Evolutionary conservation across 139 green algal genomes (phyloP).

Genomic region (Chlorella vulgaris): DNA sequence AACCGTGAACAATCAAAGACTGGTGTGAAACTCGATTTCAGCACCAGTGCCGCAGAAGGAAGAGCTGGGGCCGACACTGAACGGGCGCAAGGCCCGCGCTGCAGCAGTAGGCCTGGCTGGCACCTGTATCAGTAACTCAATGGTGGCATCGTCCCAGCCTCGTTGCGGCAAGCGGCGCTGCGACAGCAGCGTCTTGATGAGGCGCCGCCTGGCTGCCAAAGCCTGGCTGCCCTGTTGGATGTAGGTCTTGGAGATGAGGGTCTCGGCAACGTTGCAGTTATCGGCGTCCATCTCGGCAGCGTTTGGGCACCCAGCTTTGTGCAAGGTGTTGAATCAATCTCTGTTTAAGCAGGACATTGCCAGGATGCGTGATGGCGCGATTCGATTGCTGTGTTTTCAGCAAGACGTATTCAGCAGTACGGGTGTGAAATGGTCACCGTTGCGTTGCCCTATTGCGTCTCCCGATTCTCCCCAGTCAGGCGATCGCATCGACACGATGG

Average conservation of each 20-base stretch:
- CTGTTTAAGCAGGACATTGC: too few species aligned
- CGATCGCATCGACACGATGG: too few species aligned
- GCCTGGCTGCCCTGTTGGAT: slow-evolving; percentile 75
- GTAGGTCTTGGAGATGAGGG: slow-evolving; percentile 72
- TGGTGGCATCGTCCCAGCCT: slow-evolving; percentile 89
- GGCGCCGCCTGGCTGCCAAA: slow-evolving; percentile 48
- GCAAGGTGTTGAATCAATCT: too few species aligned
- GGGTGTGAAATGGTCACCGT: too few species aligned
- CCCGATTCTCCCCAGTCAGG: too few species aligned
- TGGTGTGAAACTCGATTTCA: not conserved
- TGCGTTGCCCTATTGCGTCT: too few species aligned
- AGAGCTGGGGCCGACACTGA: too few species aligned
- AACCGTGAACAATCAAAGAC: not conserved
- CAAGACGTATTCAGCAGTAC: too few species aligned
- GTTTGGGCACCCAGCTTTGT: too few species aligned
- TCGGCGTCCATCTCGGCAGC: slow-evolving; percentile 61
- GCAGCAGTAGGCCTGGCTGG: not conserved
- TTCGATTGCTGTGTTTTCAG: too few species aligned
- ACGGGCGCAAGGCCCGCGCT: not conserved
- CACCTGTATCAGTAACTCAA: slow-evolving; percentile 86
- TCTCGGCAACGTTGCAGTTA: slow-evolving; percentile 59
- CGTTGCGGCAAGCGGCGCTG: slow-evolving; percentile 69
- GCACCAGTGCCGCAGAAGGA: not conserved
- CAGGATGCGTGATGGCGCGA: too few species aligned
- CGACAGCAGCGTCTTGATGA: slow-evolving; percentile 80